Base-by-base conservation (phyloP, 2,329 filamentous ascomycete species). In the Fulvia fulva region DNA sequence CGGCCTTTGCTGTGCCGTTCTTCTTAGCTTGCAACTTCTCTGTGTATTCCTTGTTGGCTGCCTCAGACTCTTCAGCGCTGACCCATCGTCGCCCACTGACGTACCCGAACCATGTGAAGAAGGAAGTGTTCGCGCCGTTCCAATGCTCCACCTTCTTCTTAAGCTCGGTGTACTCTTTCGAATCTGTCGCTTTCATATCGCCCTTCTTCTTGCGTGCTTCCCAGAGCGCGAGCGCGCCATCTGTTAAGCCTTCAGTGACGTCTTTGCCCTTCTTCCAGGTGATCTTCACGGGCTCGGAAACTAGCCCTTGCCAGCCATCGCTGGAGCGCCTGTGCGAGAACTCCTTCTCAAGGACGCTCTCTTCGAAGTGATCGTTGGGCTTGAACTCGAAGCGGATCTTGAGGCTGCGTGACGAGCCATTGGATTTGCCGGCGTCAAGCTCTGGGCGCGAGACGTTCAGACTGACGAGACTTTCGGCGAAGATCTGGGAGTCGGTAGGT, bases 21-120 rank as follows among this genome's bases (percentile, higher is more conserved):
- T 71, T 74, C 44, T 72, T 71, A 68, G 74, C 75, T 58, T 75
- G 77, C 63, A 84, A 81, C 67, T 78, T 79, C 76, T 86, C 83
- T 51, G 80, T 75, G 66, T 88, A 83, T 67, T 84, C 80, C 74
- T 84, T 83, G 23, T 73, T 75, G 6, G 86, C 87, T 61, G 81
- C 77, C 64, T 77, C 77, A 67, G 83, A 87, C 80, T 95, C 89
- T 74, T 90, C 88, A 2, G 84, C 87, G 49, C 83, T 84, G 67
- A 96, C 78, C 69, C 83, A 84, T 63, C 83, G 63, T 85, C 90
- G 62, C 81, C 84, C 72, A 12, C 76, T 77, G 19, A 80, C 75
- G 78, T 87, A 97, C 55, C 88, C 90, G 73, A 97, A 97, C 83
- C 88, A 94, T 58, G 86, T 85, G 73, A 97, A 97, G 81, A 97